Base-by-base conservation (phyloP, 208 protist species). In the Trypanosoma grayi region DNA sequence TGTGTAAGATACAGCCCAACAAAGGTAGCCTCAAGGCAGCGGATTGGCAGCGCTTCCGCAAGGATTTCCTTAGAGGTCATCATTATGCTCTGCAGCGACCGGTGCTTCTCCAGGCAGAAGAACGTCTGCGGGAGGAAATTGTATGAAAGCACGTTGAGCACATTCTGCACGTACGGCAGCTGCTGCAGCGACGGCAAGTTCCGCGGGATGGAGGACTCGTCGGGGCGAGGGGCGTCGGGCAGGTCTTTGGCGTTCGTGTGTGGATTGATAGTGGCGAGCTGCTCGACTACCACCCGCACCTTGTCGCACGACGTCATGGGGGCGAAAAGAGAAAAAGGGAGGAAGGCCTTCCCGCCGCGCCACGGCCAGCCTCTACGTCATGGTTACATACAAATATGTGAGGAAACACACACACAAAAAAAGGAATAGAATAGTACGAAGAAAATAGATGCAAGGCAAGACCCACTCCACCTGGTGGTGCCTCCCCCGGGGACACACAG, bases 11-110 rank as follows among this genome's bases (percentile, higher is more conserved):
- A 80, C 20, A 95, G 51, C 8, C 67, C 81, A 9, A 95, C 76
- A 77, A 95, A 97, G 2, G 87, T 93, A 10, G 90, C 92, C 73
- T 97, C 90, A 7, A 97, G 75, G 60, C 92, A 97, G 46, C 90
- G 81, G 43, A 97, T 97, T 25, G 92, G 92, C 44, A 97, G 75
- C 20, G 87, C 77, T 66, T 96, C 88, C 14, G 59, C 10, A 9
- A 95, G 74, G 25, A 90, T 82, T 65, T 96, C 88, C 56, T 77
- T 88, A 24, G 75, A 86, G 10, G 90, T 95, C 22, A 80, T 18
- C 3, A 96, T 46, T 52, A 97, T 90, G 46, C 83, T 90, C 55
- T 86, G 72, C 63, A 97, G 64, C 0, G 92, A 78, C 18, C 92
- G 83, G 52, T 88, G 80, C 71, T 96, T 97, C 41, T 90, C 78